Base-by-base conservation (phyloP, 2,329 filamentous ascomycete species). In the Apiospora marii region DNA sequence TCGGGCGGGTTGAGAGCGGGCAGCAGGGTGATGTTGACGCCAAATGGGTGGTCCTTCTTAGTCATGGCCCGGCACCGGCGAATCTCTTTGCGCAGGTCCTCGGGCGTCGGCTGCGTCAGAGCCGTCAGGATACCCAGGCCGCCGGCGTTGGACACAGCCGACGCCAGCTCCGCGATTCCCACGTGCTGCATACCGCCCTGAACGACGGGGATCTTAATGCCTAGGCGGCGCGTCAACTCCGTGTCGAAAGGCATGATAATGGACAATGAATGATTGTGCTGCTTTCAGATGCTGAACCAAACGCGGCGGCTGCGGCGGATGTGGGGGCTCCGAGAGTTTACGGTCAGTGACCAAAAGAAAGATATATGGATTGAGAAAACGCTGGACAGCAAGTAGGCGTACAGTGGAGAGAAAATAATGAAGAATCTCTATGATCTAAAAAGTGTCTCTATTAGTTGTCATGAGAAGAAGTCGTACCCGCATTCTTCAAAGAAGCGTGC, bases 21-120 rank as follows among this genome's bases (percentile, higher is more conserved):
- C 67, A 98, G 92, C 74, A 98, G 92, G 12, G 96, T 99, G 77
- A 98, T 90, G 85, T 99, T 99, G 78, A 98, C 96, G 79, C 89
- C 96, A 83, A 99, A 98, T 24, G 94, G 94, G 58, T 64, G 58
- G 34, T 64, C 58, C 76, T 91, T 88, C 74, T 87, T 86, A 72
- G 94, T 96, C 86, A 98, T 91, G 75, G 87, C 90, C 77, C 92
- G 92, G 87, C 94, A 97, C 85, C 90, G 92, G 75, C 90, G 92
- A 84, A 99, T 99, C 86, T 99, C 96, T 80, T 94, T 93, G 83
- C 96, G 95, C 72, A 99, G 92, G 81, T 94, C 95, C 83, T 95
- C 94, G 68, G 96, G 96, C 22, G 93, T 93, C 46, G 96, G 94
- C 89, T 97, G 97, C 71, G 97, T 98, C 80, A 98, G 91, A 68